Conservation (phyloP, 257 asterid species). For the Solanum pennellii region DNA sequence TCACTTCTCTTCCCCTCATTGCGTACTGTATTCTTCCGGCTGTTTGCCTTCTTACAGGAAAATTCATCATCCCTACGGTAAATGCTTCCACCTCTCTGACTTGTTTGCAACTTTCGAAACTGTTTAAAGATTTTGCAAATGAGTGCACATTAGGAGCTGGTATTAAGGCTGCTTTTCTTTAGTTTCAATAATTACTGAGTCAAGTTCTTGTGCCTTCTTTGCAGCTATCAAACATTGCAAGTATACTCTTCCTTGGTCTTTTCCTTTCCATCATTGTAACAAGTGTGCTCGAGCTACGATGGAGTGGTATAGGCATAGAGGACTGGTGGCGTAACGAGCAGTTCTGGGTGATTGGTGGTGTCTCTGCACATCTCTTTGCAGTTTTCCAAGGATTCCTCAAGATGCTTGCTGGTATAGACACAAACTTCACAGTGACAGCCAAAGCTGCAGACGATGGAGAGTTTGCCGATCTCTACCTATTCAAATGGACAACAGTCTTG, state of each 20-base stretch:
- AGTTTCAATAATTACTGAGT: background rate
- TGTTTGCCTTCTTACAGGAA: conserved; percentile 81
- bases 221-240: conserved; percentile 85
- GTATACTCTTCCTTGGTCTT: conserved; percentile 73
- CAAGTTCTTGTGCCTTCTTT: background rate
- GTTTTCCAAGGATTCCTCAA: conserved; percentile 96
- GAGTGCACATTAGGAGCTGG: background rate
- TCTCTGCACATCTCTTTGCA: conserved; percentile 92
- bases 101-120: background rate
- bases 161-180: background rate
- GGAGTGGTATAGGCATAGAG: conserved; percentile 97
- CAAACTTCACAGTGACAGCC: conserved; percentile 84
- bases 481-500: conserved; percentile 94
- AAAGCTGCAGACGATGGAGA: conserved; percentile 79
- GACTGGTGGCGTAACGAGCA: conserved; percentile 97
- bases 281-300: conserved; percentile 76
- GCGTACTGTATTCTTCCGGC: conserved; percentile 88
- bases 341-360: conserved; percentile 98
- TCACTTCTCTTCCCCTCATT: conserved; percentile 86
- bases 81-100: background rate
- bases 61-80: conserved; percentile 98
- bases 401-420: conserved; percentile 86
- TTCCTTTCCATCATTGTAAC: conserved; percentile 74
- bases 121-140: background rate
- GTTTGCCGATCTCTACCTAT: conserved; percentile 72